These are phyloP conservation scores for Phaeosphaeria sp. DNA, from an alignment of 2,329 filamentous ascomycete species.

Conservation along the genomic window DNA sequence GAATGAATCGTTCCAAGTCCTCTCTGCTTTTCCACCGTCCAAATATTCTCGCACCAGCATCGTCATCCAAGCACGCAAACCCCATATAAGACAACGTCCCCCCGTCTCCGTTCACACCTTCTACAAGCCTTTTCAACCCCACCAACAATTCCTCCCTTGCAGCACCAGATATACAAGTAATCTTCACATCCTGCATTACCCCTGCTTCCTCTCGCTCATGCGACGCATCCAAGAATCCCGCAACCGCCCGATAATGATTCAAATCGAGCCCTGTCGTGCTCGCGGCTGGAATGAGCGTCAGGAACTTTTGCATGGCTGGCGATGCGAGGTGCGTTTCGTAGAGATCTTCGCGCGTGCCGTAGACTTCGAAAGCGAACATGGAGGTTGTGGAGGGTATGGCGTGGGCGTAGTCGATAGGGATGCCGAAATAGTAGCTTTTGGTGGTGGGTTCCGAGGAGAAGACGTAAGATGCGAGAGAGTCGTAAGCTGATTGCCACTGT, in stretches of 20 bases:
- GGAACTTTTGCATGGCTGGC: constrained; percentile 39
- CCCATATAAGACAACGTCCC: constrained; percentile 36
- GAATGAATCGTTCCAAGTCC: constrained; percentile 32
- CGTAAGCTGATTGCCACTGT: constrained; percentile 52
- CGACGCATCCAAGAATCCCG: constrained; percentile 40
- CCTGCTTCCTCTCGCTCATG: constrained; percentile 24
- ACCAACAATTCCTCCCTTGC: constrained; percentile 8
- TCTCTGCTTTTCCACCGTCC: constrained; percentile 33
- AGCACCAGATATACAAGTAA: constrained; percentile 18
- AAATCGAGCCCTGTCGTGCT: constrained; percentile 46
- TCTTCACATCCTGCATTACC: constrained; percentile 41
- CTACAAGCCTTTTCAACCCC: constrained; percentile 19
- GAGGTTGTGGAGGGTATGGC: constrained; percentile 37
- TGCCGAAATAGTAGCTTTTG: constrained; percentile 53
- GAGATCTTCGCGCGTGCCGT: constrained; percentile 39
- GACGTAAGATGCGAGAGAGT: constrained; percentile 48
- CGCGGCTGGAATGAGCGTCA: constrained; percentile 27
- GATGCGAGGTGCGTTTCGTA: constrained; percentile 43
- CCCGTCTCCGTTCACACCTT: constrained; percentile 7
- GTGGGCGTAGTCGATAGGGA: constrained; percentile 46
- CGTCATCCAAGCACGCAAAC: constrained; percentile 37
- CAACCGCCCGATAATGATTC: constrained; percentile 35
- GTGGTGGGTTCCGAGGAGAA: constrained; percentile 44
- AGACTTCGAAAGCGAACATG: constrained; percentile 49
- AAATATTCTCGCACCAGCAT: constrained; percentile 33